phyloP scores from a whole-genome alignment of 495 filamentous ascomycete genomes.

The Penicillium coffeae region DNA sequence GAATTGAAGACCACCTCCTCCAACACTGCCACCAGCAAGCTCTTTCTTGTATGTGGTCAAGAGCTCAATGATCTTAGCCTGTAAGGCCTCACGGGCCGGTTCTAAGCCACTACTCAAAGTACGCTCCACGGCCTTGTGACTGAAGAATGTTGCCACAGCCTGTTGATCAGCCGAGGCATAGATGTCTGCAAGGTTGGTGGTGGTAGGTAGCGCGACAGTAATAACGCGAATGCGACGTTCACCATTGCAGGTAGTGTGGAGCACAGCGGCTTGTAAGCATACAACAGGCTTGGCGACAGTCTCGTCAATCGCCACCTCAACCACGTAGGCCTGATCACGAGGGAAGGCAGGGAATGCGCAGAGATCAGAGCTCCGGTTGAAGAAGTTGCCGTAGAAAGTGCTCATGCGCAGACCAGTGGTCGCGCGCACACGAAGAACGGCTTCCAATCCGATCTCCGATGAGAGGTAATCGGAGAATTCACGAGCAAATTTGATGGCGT shows the following conservation, averaged over 20 bases:
- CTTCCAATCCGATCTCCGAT: slow-evolving; percentile 92
- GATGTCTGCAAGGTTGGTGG: slow-evolving; percentile 80
- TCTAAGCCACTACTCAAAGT: slow-evolving; percentile 82
- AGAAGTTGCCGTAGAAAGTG: slow-evolving; percentile 99
- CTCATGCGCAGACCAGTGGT: slow-evolving; percentile 95
- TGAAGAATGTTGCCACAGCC: slow-evolving; percentile 90
- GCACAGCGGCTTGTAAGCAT: slow-evolving; percentile 92
- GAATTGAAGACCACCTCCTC: slow-evolving; percentile 87
- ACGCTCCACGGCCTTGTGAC: slow-evolving; percentile 94
- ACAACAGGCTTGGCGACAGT: slow-evolving; percentile 87
- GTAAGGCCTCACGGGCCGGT: slow-evolving; percentile 81
- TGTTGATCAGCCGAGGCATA: slow-evolving; percentile 94
- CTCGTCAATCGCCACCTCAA: slow-evolving; percentile 97
- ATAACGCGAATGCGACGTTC: slow-evolving; percentile 91
- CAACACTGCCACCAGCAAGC: slow-evolving; percentile 91
- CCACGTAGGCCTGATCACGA: slow-evolving; percentile 95
- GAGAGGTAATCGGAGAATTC: slow-evolving; percentile 97
- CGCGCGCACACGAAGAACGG: slow-evolving; percentile 89
- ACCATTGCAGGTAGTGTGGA: slow-evolving; percentile 97
- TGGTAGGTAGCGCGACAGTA: slow-evolving; percentile 90
- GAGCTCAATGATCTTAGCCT: slow-evolving; percentile 87
- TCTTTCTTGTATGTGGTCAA: slow-evolving; percentile 96
- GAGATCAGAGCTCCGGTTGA: slow-evolving; percentile 94
- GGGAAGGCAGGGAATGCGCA: slow-evolving; percentile 98
- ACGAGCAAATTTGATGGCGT: slow-evolving; percentile 93